These are phyloP conservation scores for Multifurca ochricompacta DNA, from an alignment of 768 basidiomycete genomes.

Conservation along the genomic window DNA sequence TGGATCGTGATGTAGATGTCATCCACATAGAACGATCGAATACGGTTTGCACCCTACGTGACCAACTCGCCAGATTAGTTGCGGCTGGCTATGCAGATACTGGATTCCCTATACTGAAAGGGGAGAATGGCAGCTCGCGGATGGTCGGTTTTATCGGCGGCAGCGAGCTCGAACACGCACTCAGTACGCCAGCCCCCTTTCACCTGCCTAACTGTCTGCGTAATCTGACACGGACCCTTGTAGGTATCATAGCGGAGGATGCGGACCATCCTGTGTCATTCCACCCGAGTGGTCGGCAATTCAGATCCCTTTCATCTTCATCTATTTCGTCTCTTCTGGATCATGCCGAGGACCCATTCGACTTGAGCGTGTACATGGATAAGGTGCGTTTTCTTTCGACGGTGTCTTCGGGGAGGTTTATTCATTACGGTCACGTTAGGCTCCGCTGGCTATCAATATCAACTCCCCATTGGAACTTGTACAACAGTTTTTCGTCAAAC, in stretches of 20 bases:
- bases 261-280: slow-evolving; percentile 63
- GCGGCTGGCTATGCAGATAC: slow-evolving; percentile 60
- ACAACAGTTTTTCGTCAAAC: slow-evolving; percentile 89
- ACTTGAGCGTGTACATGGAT: slow-evolving; percentile 88
- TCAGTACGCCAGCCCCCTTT: slow-evolving; percentile 59
- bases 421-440: slow-evolving; percentile 36
- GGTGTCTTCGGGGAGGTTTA: not conserved
- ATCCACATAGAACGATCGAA: slow-evolving; percentile 68
- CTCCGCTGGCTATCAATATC: slow-evolving; percentile 76
- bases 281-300: slow-evolving; percentile 34
- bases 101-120: slow-evolving; percentile 80
- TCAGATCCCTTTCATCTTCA: slow-evolving; percentile 37
- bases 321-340: slow-evolving; percentile 50
- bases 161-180: slow-evolving; percentile 89
- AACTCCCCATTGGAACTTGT: slow-evolving; percentile 88
- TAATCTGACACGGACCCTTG: not conserved
- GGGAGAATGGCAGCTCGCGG: slow-evolving; percentile 40
- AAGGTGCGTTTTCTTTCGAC: slow-evolving; percentile 39
- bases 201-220: not conserved
- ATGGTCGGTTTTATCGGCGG: slow-evolving; percentile 88
- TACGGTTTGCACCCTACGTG: slow-evolving; percentile 68
- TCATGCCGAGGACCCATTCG: slow-evolving; percentile 46
- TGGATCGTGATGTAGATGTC: slow-evolving; percentile 54
- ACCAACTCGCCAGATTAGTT: slow-evolving; percentile 54
- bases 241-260: slow-evolving; percentile 70